phyloP scores from a whole-genome alignment of 1,284 basidiomycete genomes.

The Pseudozyma tsukubaensis region DNA sequence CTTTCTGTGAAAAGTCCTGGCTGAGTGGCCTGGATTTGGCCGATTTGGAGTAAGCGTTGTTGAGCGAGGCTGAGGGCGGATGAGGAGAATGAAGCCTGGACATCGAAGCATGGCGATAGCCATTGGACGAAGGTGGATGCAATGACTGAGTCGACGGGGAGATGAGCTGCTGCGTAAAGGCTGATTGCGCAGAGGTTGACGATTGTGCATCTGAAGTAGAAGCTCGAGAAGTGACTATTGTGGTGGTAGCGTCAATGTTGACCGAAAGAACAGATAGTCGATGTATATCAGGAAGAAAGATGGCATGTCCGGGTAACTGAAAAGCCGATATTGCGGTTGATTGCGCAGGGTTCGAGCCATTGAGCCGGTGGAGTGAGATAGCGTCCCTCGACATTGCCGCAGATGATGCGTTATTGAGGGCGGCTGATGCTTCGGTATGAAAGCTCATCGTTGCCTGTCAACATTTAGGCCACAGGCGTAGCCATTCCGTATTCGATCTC shows the following conservation, averaged over 20 bases:
- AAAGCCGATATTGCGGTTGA: conserved; percentile 8
- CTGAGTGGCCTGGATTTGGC: conserved; percentile 25
- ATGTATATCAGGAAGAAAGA: conserved; percentile 42
- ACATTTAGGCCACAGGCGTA: background rate
- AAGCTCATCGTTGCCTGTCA: conserved; percentile 1
- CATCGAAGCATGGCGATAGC: conserved; percentile 12
- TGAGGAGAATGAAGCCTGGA: conserved; percentile 15
- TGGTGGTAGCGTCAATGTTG: conserved; percentile 34
- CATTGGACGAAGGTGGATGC: conserved; percentile 11
- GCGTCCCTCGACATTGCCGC: background rate
- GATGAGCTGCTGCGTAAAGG: background rate
- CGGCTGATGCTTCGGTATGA: background rate
- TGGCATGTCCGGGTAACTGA: conserved; percentile 32
- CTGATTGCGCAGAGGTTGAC: background rate
- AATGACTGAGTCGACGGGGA: background rate
- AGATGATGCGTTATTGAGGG: background rate
- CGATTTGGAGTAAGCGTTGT: conserved; percentile 2
- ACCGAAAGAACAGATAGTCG: conserved; percentile 45
- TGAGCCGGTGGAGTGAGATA: background rate
- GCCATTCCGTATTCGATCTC: conserved; percentile 1
- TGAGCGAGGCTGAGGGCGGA: conserved; percentile 28
- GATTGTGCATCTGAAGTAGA: background rate
- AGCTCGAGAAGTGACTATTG: conserved; percentile 15
- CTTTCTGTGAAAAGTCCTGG: conserved; percentile 33
- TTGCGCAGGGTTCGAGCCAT: background rate